Percentiles rank a stretch among this genome's conserved stretches.
Evolutionary conservation across 1,284 basidiomycete species (phyloP).

Genomic region (Apiotrichum gamsii): DNA sequence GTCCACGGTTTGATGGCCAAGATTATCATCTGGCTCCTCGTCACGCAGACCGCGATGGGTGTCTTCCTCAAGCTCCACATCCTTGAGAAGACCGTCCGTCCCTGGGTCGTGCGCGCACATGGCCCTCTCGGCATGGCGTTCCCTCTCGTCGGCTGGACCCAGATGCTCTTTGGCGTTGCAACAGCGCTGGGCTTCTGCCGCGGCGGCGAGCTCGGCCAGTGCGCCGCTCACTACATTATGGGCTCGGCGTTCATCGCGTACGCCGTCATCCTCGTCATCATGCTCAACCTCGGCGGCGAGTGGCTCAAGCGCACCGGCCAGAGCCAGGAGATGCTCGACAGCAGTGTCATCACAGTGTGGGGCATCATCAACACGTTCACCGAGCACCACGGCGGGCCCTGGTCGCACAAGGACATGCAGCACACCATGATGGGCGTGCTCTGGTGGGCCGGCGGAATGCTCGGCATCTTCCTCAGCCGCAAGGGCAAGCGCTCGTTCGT

Average conservation of each 20-base stretch:
- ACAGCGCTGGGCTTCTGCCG: constrained; percentile 57
- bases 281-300: constrained; percentile 71
- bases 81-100: constrained; percentile 68
- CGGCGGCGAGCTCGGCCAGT: constrained; percentile 65
- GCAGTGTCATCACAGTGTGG: constrained; percentile 81
- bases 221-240: constrained; percentile 87
- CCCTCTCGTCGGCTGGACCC: constrained; percentile 77
- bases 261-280: constrained; percentile 72
- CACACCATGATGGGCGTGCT: constrained; percentile 71
- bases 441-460: constrained; percentile 82
- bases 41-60: constrained; percentile 65
- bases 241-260: constrained; percentile 78
- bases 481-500: constrained; percentile 79
- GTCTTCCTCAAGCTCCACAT: constrained; percentile 92
- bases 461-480: constrained; percentile 79
- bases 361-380: constrained; percentile 84
- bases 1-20: constrained; percentile 66
- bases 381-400: constrained; percentile 70
- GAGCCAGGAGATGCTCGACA: constrained; percentile 83
- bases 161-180: constrained; percentile 49
- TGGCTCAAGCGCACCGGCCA: constrained; percentile 60
- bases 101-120: constrained; percentile 66
- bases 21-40: constrained; percentile 61
- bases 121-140: constrained; percentile 77
- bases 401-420: constrained; percentile 89